phyloP scores from a whole-genome alignment of 176 grass and related monocot genomes.

The Urochloa ruziziensis region DNA sequence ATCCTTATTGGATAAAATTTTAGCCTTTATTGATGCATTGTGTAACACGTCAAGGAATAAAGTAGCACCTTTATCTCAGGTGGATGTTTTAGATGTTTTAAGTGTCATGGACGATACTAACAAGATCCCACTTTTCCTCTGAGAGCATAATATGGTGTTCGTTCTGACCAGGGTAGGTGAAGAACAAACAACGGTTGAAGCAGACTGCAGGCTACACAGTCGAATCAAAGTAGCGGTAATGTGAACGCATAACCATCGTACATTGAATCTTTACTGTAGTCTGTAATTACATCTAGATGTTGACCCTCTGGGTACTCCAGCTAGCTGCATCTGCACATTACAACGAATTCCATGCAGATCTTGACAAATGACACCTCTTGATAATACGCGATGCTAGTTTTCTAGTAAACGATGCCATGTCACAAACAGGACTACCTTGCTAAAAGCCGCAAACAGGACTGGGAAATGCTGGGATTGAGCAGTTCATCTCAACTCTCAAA shows the following conservation, averaged over 20 bases:
- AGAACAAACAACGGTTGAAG: neutral
- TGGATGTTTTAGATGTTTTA: conserved; percentile 8
- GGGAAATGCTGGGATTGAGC: neutral
- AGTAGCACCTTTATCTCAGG: neutral
- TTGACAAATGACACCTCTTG: neutral
- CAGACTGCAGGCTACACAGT: neutral
- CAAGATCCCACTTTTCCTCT: conserved; percentile 20
- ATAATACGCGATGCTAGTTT: neutral
- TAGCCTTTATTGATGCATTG: neutral
- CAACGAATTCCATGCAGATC: neutral
- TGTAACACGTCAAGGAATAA: conserved; percentile 4
- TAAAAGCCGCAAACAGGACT: neutral
- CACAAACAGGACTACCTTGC: neutral
- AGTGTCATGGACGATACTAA: neutral
- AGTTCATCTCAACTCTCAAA: neutral
- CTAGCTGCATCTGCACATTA: neutral
- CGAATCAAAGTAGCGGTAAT: neutral
- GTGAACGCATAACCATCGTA: neutral
- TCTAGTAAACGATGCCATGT: neutral
- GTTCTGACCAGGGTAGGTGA: conserved; percentile 16
- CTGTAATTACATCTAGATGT: neutral
- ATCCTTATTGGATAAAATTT: neutral
- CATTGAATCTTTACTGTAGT: neutral
- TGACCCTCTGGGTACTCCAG: neutral
- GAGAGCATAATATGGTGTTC: conserved; percentile 13